These are phyloP conservation scores for Alternaria ethzedia DNA, from an alignment of 2,329 filamentous ascomycete species.

Conservation along the genomic window DNA sequence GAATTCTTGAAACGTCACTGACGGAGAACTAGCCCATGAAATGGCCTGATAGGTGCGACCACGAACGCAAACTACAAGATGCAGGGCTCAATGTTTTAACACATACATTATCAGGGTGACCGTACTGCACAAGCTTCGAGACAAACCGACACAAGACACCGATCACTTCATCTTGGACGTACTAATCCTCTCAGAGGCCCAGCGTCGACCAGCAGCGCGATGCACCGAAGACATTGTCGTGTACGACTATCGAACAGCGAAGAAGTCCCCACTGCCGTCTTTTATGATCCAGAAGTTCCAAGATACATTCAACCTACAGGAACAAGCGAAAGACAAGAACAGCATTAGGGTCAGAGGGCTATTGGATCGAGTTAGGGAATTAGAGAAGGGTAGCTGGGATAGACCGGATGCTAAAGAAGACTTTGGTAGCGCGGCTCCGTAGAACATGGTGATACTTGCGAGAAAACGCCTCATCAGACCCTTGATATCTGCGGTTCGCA, in stretches of 20 bases:
- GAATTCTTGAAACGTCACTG: not conserved
- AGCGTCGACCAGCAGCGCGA: slow-evolving; percentile 74
- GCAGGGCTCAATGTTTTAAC: not conserved
- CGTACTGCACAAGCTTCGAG: slow-evolving; percentile 78
- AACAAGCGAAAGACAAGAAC: slow-evolving; percentile 62
- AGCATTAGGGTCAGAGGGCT: slow-evolving; percentile 63
- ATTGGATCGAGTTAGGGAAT: slow-evolving; percentile 51
- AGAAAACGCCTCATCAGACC: not conserved
- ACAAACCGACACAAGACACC: slow-evolving; percentile 56
- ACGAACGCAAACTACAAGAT: not conserved
- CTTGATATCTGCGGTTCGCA: not conserved
- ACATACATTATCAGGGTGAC: slow-evolving; percentile 62
- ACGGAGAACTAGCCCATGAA: slow-evolving; percentile 66
- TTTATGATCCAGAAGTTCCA: slow-evolving; percentile 69
- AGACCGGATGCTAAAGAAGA: slow-evolving; percentile 74
- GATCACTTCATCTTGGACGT: slow-evolving; percentile 67
- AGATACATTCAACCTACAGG: slow-evolving; percentile 66
- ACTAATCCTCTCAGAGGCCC: slow-evolving; percentile 75
- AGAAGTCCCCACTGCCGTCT: slow-evolving; percentile 63
- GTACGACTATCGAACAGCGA: slow-evolving; percentile 71
- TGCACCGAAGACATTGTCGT: slow-evolving; percentile 79
- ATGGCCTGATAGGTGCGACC: slow-evolving; percentile 69
- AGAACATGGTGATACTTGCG: not conserved
- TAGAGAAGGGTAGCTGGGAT: slow-evolving; percentile 81
- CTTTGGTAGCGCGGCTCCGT: slow-evolving; percentile 47